These are phyloP conservation scores for Naganishia randhawae DNA, from an alignment of 768 basidiomycete genomes.

Conservation along the genomic window DNA sequence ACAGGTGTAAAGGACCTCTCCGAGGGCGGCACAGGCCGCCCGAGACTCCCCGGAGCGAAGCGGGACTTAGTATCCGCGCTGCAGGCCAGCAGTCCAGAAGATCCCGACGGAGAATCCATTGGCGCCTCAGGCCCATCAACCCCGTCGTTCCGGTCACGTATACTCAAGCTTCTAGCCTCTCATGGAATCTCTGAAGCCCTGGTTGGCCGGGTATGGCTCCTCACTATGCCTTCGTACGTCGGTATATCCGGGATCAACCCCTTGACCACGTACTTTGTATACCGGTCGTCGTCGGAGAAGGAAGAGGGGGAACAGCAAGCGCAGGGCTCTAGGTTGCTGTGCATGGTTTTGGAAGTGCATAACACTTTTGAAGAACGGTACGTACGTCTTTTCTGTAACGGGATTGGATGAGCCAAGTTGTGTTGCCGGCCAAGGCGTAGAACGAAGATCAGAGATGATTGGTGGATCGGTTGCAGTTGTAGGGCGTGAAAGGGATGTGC, in stretches of 20 bases:
- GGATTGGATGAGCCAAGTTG: too few species aligned
- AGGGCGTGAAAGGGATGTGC: too few species aligned
- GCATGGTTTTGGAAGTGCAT: conserved; percentile 64
- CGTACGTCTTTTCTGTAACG: conserved; percentile 32
- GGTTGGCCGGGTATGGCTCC: conserved; percentile 63
- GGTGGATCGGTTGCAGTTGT: too few species aligned
- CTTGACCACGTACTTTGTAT: conserved; percentile 65
- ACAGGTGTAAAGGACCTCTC: too few species aligned
- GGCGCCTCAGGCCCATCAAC: too few species aligned
- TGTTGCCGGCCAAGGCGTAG: too few species aligned
- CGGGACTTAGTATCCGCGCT: too few species aligned
- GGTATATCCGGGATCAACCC: conserved; percentile 71
- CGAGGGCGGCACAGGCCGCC: too few species aligned
- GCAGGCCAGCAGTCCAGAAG: too few species aligned
- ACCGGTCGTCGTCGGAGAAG: conserved; percentile 45
- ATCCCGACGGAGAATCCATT: too few species aligned
- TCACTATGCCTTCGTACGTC: conserved; percentile 68
- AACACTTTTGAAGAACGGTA: conserved; percentile 68
- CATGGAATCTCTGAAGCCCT: conserved; percentile 11
- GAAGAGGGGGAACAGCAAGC: conserved; percentile 9
- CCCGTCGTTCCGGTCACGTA: background rate
- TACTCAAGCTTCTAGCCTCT: background rate
- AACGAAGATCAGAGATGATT: too few species aligned
- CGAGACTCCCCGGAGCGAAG: too few species aligned
- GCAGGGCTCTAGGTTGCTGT: conserved; percentile 33